Conservation (phyloP, 768 basidiomycete genomes). For the Pulveroboletus sp. region DNA sequence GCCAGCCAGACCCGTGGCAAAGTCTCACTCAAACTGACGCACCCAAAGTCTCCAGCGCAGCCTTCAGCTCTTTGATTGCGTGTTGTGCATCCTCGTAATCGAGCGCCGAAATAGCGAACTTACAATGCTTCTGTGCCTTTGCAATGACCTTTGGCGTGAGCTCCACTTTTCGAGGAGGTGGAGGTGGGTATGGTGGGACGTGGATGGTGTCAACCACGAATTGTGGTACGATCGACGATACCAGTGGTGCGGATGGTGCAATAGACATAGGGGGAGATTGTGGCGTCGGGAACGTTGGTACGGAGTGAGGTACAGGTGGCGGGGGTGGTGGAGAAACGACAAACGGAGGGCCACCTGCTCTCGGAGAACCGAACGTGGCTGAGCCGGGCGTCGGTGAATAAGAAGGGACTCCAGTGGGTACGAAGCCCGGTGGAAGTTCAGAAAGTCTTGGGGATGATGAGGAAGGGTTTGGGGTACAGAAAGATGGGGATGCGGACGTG, state of each 20-base stretch:
- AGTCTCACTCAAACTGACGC: constrained; percentile 31
- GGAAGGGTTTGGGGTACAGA: constrained; percentile 2
- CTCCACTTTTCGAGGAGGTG: constrained; percentile 31
- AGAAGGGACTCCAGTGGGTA: constrained; percentile 22
- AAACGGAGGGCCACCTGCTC: constrained; percentile 2
- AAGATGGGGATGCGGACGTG: constrained; percentile 11
- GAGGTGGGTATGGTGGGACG: constrained; percentile 18
- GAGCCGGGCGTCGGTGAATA: constrained; percentile 11
- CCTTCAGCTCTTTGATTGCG: constrained; percentile 75
- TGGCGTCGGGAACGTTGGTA: constrained; percentile 9
- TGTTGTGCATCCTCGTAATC: constrained; percentile 92
- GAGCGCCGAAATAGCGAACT: constrained; percentile 89
- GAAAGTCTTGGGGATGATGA: constrained; percentile 17
- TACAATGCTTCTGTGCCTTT: constrained; percentile 85
- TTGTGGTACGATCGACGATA: neutral
- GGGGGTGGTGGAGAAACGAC: constrained; percentile 22
- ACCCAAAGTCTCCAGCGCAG: constrained; percentile 66
- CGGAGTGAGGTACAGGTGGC: constrained; percentile 12
- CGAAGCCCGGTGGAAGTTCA: constrained; percentile 27
- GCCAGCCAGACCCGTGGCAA: constrained; percentile 1
- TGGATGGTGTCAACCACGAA: constrained; percentile 5
- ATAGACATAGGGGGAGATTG: constrained; percentile 17
- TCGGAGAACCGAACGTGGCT: constrained; percentile 6
- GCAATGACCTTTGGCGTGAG: constrained; percentile 63
- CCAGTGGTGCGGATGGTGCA: neutral